Percentiles rank a stretch among this genome's conserved stretches.
These are phyloP conservation scores for Pterocarpus santalinus DNA, from an alignment of 306 rosid genomes.

Conservation along the genomic window DNA sequence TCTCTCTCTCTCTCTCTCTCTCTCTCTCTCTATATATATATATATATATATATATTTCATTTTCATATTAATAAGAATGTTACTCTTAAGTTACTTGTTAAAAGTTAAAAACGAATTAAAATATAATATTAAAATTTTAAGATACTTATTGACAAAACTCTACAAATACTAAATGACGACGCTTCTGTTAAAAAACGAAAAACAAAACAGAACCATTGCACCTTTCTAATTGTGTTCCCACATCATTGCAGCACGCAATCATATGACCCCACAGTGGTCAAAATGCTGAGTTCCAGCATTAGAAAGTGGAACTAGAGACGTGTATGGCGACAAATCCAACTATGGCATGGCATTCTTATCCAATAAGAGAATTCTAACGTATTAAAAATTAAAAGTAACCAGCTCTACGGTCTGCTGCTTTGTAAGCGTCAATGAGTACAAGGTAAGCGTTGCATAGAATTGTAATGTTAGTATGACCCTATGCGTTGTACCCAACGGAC, in stretches of 20 bases:
- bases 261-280: not conserved
- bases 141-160: too few relatives aligned
- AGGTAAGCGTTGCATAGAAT: not conserved
- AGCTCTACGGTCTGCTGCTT: too few relatives aligned
- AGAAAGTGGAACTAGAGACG: not conserved
- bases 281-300: not conserved
- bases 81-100: too few relatives aligned
- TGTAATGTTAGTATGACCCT: not conserved
- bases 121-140: too few relatives aligned
- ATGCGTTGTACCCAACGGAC: not conserved
- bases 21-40: too few relatives aligned
- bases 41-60: too few relatives aligned
- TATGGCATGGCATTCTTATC: not conserved
- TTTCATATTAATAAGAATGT: too few relatives aligned
- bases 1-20: too few relatives aligned
- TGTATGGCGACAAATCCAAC: not conserved
- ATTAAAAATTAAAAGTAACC: not conserved
- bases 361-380: not conserved
- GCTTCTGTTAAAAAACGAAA: too few relatives aligned
- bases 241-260: not conserved
- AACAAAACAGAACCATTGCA: not conserved
- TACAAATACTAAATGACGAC: too few relatives aligned
- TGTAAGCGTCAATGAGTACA: not conserved
- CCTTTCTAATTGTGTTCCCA: not conserved
- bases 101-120: too few relatives aligned